Evolutionary conservation across 176 grass and related monocot species (phyloP), one percentile per base, ranked within the genome.

Genomic region (Olyra latifolia): DNA sequence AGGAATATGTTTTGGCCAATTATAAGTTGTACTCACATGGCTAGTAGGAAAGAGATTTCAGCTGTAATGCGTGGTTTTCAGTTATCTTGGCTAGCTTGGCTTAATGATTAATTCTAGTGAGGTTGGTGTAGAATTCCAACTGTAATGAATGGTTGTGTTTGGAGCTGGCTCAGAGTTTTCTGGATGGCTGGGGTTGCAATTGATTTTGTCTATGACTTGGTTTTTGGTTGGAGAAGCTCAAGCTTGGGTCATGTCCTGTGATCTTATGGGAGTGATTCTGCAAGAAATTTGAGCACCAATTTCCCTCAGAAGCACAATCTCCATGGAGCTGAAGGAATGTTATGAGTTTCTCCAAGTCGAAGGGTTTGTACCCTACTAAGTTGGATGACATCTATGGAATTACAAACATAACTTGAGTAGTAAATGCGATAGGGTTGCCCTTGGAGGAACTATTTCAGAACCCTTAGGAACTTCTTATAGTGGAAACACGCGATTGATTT

Each of bases 51-150:
- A 64, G 14, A 14, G 2, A 76, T 46, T 76, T 69, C 13, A 70
- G 32, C 13, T 80, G 8, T 62, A 60, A 15, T 84, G 19, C 63
- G 62, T 63, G 7, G 40, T 16, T 69, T 42, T 11, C 66, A 22
- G 2, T 38, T 84, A 27, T 38, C 3, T 20, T 23, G 43, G 15
- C 24, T 87, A 23, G 43, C 2, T 22, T 25, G 46, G 17, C 27
- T 88, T 58, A 78, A 64, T 59, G 28, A 40, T 23, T 49, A 78
- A 14, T 64, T 27, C 14, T 80, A 60, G 70, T 30, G 76, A 56
- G 65, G 35, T 63, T 47, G 35, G 53, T 45, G 10, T 52, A 66
- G 11, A 72, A 82, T 64, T 62, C 47, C 27, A 44, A 80, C n/a
- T 78, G 9, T 12, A 47, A 19, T 20, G 59, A 80, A 65, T 80